Evolutionary conservation across 495 filamentous ascomycete species (phyloP).

Genomic region (Trichoderma reesei): DNA sequence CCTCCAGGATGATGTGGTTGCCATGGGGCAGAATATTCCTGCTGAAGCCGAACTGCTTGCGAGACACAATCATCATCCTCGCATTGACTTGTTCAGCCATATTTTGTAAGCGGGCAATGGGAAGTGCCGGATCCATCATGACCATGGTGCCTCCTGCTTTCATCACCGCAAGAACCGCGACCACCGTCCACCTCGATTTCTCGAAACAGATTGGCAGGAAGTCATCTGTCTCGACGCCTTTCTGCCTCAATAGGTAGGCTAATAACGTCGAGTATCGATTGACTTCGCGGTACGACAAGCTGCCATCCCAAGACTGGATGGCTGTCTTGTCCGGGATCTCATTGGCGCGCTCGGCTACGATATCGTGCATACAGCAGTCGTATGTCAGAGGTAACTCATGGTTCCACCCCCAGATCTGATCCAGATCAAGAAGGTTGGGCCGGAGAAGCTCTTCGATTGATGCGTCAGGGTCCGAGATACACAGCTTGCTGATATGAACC

Average conservation of each 20-base stretch:
- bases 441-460: no score
- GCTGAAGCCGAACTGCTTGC: no score
- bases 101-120: background rate
- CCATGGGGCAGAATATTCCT: background rate
- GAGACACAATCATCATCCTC: background rate
- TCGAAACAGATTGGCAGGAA: slow-evolving; percentile 33
- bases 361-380: slow-evolving; percentile 28
- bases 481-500: no score
- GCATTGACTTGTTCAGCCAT: background rate
- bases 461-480: no score
- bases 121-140: background rate
- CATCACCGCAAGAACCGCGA: slow-evolving; percentile 39
- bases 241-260: no score
- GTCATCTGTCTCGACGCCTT: no score
- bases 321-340: no score
- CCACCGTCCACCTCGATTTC: slow-evolving; percentile 33
- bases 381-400: slow-evolving; percentile 23
- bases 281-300: no score
- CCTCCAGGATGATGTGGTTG: background rate
- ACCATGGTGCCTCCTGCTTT: slow-evolving; percentile 14
- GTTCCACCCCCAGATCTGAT: slow-evolving; percentile 27
- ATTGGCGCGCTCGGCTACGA: slow-evolving; percentile 29
- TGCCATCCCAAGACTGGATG: no score
- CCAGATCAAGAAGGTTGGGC: slow-evolving; percentile 9
- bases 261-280: no score